Evolutionary conservation across 2,329 filamentous ascomycete species (phyloP), one percentile per base, ranked within the genome.

Genomic region (Pseudogymnoascus pannorum): DNA sequence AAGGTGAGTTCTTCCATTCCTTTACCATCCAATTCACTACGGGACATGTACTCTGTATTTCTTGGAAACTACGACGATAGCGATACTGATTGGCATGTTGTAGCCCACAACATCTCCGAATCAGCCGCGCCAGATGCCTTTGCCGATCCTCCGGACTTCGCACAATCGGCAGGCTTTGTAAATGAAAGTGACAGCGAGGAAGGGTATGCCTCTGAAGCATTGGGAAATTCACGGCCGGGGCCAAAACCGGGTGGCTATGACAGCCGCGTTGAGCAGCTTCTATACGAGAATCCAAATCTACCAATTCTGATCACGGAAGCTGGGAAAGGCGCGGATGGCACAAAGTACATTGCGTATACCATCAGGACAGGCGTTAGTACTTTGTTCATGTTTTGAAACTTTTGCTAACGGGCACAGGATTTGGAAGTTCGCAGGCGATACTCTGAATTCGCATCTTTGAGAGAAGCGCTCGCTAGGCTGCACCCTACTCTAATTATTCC

Each of bases 401-500:
- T 38, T 12, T 48, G 58, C 66, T 71, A 58, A 71, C 51, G 24
- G 14, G 51, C 18, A 11, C 60, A 97, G 92, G 93, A 97, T 71
- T 84, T 99, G 60, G 92, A 97, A 78, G 94, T 99, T 60, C 88
- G 93, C 69, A 85, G 94, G 69, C 85, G 94, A 70, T 99, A 99
- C 75, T 99, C 94, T 1, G 94, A 99, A 74, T 99, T 99, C 71
- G 89, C 91, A 35, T 96, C 93, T 14, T 78, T 99, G 62, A 85
- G 94, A 70, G 87, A 92, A 69, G 93, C 93, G 2, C 82, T 99
- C 26, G 92, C 92, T 54, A 89, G 89, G 68, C 82, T 99, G 64
- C 95, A 99, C 72, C 94, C 95, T 6, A 99, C 94, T 0, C 82
- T 99, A 42, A 89, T 99, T 69, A 89, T 99, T 59, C 95, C 94